A percentile compares a stretch with the other conserved stretches of the same genome.
phyloP scores from a whole-genome alignment of 805 yeast genomes.

The Kuraishia ogatae region DNA sequence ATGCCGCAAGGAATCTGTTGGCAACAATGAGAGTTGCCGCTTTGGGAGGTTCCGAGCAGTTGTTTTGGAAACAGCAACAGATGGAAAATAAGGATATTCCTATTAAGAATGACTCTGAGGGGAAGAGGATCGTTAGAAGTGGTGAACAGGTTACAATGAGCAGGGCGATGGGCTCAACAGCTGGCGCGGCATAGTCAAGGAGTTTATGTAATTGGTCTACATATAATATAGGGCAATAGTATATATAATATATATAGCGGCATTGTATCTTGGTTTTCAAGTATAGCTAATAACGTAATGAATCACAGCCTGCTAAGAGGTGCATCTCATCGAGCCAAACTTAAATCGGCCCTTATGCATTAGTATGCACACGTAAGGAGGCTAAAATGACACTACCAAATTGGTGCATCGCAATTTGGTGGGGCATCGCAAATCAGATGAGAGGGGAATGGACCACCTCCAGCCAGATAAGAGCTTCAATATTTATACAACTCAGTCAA shows the following conservation, averaged over 20 bases:
- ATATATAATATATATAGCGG: too few relatives aligned
- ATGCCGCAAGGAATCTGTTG: conserved; percentile 77
- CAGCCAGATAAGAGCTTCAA: not conserved
- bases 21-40: conserved; percentile 89
- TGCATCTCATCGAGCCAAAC: not conserved
- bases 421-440: not conserved
- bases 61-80: conserved; percentile 73
- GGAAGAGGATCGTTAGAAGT: conserved; percentile 47
- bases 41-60: conserved; percentile 72
- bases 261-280: not conserved
- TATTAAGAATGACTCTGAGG: conserved; percentile 42
- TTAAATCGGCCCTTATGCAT: not conserved
- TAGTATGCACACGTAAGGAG: not conserved
- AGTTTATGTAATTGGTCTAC: not conserved
- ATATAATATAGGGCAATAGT: too few relatives aligned
- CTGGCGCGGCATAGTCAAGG: conserved; percentile 43
- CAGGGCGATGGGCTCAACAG: conserved; percentile 37
- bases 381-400: not conserved
- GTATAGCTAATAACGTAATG: not conserved
- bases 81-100: conserved; percentile 57
- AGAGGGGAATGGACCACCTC: not conserved
- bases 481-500: too few relatives aligned
- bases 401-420: too few relatives aligned
- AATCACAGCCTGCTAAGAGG: not conserved
- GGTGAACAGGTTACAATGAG: conserved; percentile 50